Evolutionary conservation across 192 early-diverging fungal species (phyloP), one percentile per base, ranked within the genome.

Genomic region (Chytriomyces sp.): DNA sequence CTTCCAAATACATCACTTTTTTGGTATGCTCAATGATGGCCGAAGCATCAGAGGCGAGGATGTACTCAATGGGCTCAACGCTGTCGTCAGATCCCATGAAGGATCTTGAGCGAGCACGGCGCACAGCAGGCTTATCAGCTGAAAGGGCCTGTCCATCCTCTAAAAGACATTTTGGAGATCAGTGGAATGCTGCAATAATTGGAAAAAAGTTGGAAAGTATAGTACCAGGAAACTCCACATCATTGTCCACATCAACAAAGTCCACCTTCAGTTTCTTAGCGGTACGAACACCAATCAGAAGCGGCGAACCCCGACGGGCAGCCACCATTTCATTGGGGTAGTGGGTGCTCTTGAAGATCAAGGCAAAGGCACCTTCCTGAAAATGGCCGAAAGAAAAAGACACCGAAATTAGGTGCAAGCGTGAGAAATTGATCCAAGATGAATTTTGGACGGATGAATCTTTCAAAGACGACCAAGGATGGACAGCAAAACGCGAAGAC

Each of bases 21-120:
- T 91, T 91, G 64, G 89, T 91, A 84, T 91, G 89, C 81, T 91
- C 89, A 70, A 90, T 86, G 50, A 91, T 87, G n/a, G 89, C 89
- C 35, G 85, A 86, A 6, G 89, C 86, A 77, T 91, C 89, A 18
- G 88, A 90, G 6, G 89, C 89, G 7, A 91, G 68, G 69, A 91
- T 86, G 80, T 86, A 91, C 72, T 91, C 89, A 45, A 91, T 82
- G 24, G 88, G 89, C 73, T 82, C 61, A 35, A 85, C 85, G 16
- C 82, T 75, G 13, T 84, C 87, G 47, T 89, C 84, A 10, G 89
- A 88, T 47, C 86, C 83, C 67, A 91, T 78, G 83, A 91, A 91
- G 49, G 83, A 82, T 16, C 88, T 77, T 4, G 89, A 91, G 71
- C 82, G 86, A 7, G 84, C 83, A 24, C 89, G 72, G 28, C 82